Evolutionary conservation across 2,329 filamentous ascomycete genomes (phyloP).

Genomic region (Hymenoscyphus fructigenus): DNA sequence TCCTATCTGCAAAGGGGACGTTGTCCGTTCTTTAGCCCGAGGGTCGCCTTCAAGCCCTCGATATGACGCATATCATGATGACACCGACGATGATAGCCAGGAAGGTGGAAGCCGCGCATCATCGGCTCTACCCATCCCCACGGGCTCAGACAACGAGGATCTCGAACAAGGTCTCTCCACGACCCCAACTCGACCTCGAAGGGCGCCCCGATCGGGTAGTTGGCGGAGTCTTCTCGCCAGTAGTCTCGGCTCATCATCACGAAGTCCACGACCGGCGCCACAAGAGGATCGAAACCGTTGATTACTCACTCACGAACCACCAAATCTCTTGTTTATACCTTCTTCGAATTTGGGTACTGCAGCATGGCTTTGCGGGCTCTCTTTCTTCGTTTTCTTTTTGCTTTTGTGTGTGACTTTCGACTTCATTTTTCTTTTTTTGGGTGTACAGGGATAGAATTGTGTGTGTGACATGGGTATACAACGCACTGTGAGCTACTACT

Average conservation of each 20-base stretch:
- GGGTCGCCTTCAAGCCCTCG: slow-evolving; percentile 34
- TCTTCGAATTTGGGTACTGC: neutral
- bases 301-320: slow-evolving; percentile 2
- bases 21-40: slow-evolving; percentile 69
- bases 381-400: neutral
- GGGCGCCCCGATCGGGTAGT: slow-evolving; percentile 19
- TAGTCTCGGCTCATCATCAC: slow-evolving; percentile 28
- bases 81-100: slow-evolving; percentile 46
- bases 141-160: slow-evolving; percentile 21
- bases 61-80: slow-evolving; percentile 40
- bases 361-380: neutral
- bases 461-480: neutral
- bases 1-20: slow-evolving; percentile 97
- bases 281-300: slow-evolving; percentile 33
- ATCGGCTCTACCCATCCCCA: slow-evolving; percentile 40
- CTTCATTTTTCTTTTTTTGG: slow-evolving; percentile 10
- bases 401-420: neutral
- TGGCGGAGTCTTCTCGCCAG: slow-evolving; percentile 29
- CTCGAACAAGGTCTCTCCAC: slow-evolving; percentile 30
- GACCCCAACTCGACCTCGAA: slow-evolving; percentile 21
- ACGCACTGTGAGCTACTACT: neutral
- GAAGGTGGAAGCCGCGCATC: slow-evolving; percentile 45
- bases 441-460: slow-evolving; percentile 21
- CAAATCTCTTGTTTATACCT: slow-evolving; percentile 11
- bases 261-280: slow-evolving; percentile 20